Evolutionary conservation across 805 yeast species (phyloP).

Genomic region (Cyberlindnera japonica): DNA sequence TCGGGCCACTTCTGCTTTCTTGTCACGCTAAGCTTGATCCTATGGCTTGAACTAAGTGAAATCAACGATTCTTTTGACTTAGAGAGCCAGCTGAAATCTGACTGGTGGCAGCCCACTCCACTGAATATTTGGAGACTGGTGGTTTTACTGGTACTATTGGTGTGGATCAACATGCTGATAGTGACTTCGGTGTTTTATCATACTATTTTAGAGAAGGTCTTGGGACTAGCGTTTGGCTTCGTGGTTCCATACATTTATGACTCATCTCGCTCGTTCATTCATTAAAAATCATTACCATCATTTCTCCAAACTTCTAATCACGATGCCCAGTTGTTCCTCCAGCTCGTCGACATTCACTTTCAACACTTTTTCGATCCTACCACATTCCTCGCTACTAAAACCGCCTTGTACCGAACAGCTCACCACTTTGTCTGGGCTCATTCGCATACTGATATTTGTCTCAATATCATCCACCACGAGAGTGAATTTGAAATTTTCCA

Average conservation of each 20-base stretch:
- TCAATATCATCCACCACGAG: slow-evolving; percentile 13
- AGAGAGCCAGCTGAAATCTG: slow-evolving; percentile 6
- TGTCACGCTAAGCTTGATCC: slow-evolving; percentile 38
- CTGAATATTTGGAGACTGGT: slow-evolving; percentile 16
- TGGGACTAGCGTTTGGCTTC: slow-evolving; percentile 66
- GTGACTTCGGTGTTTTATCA: slow-evolving; percentile 86
- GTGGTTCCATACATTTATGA: no score
- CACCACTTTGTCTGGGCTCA: slow-evolving; percentile 15
- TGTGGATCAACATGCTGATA: slow-evolving; percentile 57
- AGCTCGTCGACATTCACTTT: slow-evolving; percentile 19
- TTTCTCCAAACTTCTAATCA: no score
- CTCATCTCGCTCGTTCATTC: no score
- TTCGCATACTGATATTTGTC: slow-evolving; percentile 12
- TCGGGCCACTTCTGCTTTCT: slow-evolving; percentile 52
- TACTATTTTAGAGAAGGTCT: slow-evolving; percentile 65
- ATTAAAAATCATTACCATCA: no score
- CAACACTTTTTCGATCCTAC: slow-evolving; percentile 18
- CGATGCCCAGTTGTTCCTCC: slow-evolving; percentile 3
- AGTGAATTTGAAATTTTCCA: slow-evolving; percentile 18
- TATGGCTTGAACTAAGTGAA: slow-evolving; percentile 33
- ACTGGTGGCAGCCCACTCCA: slow-evolving; percentile 5
- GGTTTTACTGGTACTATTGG: slow-evolving; percentile 17
- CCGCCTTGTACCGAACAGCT: slow-evolving; percentile 16
- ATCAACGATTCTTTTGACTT: slow-evolving; percentile 3
- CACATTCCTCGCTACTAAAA: slow-evolving; percentile 7